A percentile compares a stretch with the other conserved stretches of the same genome.
phyloP scores from a whole-genome alignment of 2,329 filamentous ascomycete species.

The Dactylonectria estremocensis region DNA sequence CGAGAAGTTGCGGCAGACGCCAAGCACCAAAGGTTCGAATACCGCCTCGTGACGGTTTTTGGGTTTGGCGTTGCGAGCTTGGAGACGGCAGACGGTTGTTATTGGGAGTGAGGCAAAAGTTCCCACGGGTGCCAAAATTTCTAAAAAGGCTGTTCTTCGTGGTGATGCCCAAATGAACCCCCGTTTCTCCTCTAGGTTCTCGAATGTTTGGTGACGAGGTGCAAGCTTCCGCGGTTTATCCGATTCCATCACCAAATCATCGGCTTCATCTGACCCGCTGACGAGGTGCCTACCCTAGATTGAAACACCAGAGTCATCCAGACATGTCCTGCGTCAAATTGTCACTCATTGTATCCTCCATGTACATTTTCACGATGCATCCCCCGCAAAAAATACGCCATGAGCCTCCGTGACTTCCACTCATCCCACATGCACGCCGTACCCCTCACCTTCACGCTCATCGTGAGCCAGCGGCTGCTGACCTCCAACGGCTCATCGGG shows the following conservation, averaged over 20 bases:
- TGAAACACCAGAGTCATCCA: no score
- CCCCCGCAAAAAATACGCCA: not conserved
- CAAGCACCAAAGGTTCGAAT: slow-evolving; percentile 48
- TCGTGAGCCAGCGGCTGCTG: not conserved
- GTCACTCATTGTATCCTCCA: not conserved
- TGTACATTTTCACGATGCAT: not conserved
- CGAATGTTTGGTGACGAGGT: not conserved
- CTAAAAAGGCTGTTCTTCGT: not conserved
- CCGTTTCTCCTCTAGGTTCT: not conserved
- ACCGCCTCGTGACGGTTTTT: slow-evolving; percentile 40
- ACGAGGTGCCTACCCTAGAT: no score
- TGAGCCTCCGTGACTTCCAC: not conserved
- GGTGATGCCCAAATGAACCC: not conserved
- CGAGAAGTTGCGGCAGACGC: not conserved
- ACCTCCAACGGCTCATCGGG: slow-evolving; percentile 7
- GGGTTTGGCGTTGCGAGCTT: not conserved
- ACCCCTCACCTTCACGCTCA: slow-evolving; percentile 1
- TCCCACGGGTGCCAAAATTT: not conserved
- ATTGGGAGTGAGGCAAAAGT: not conserved
- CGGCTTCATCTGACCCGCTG: no score
- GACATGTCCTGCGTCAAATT: not conserved
- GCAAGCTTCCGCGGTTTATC: not conserved
- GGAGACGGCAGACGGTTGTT: not conserved
- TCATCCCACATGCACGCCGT: not conserved
- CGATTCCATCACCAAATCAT: not conserved